Conservation (phyloP, 2,329 filamentous ascomycete species). For the Dothistroma pini region DNA sequence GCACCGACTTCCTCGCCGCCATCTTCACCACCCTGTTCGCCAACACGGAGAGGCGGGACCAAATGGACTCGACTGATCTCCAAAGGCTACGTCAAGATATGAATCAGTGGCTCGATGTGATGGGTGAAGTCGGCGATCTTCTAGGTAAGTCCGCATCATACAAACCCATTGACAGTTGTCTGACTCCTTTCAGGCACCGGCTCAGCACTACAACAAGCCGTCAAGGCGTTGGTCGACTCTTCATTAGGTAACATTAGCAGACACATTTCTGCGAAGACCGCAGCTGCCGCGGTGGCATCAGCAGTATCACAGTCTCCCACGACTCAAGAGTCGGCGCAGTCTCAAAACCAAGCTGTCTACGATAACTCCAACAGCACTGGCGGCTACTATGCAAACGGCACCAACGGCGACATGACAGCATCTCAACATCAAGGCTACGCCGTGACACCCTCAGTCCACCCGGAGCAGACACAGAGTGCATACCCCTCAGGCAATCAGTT, state of each 20-base stretch:
- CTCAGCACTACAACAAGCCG: slow-evolving; percentile 45
- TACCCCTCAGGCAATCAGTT: slow-evolving; percentile 15
- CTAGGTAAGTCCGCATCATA: slow-evolving; percentile 55
- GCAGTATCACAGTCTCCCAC: slow-evolving; percentile 23
- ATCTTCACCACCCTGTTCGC: slow-evolving; percentile 70
- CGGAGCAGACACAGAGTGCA: slow-evolving; percentile 16
- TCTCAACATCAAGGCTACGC: slow-evolving; percentile 18
- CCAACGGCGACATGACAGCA: slow-evolving; percentile 9
- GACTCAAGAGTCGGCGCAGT: background rate
- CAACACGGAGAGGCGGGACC: slow-evolving; percentile 63
- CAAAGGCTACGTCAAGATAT: slow-evolving; percentile 62
- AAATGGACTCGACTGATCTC: slow-evolving; percentile 57
- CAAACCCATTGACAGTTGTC: background rate
- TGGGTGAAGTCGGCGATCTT: slow-evolving; percentile 63
- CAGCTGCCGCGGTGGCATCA: slow-evolving; percentile 41
- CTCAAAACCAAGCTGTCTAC: slow-evolving; percentile 11
- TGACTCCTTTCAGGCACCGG: slow-evolving; percentile 36
- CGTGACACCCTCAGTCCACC: slow-evolving; percentile 17
- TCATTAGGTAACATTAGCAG: slow-evolving; percentile 48
- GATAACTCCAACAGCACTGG: slow-evolving; percentile 12
- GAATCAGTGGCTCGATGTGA: slow-evolving; percentile 64
- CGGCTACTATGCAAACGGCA: slow-evolving; percentile 14
- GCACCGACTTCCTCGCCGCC: slow-evolving; percentile 67
- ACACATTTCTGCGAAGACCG: slow-evolving; percentile 41
- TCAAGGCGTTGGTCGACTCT: slow-evolving; percentile 49